Evolutionary conservation across 2,329 filamentous ascomycete species (phyloP).

Genomic region (Cryphonectria parasitica): DNA sequence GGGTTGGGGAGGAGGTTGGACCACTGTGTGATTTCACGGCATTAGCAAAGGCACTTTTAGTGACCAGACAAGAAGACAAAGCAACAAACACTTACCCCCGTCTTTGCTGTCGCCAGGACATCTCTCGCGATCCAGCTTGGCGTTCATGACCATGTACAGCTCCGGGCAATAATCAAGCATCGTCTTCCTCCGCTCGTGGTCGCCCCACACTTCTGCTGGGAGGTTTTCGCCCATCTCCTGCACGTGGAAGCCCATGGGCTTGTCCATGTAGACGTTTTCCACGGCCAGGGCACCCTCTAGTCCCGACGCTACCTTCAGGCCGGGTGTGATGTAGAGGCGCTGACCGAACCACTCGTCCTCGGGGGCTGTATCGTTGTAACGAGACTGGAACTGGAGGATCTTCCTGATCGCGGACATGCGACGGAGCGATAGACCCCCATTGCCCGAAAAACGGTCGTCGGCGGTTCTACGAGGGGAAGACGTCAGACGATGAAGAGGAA

Average conservation of each 20-base stretch:
- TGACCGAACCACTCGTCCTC: slow-evolving; percentile 62
- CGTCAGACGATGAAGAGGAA: neutral
- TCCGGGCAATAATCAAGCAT: slow-evolving; percentile 63
- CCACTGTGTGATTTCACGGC: slow-evolving; percentile 2
- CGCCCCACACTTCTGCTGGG: slow-evolving; percentile 53
- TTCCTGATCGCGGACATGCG: slow-evolving; percentile 57
- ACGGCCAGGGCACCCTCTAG: slow-evolving; percentile 35
- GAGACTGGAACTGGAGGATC: slow-evolving; percentile 52
- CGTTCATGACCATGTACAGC: slow-evolving; percentile 59
- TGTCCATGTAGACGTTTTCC: slow-evolving; percentile 32
- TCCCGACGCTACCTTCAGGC: slow-evolving; percentile 48
- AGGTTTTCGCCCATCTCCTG: slow-evolving; percentile 52
- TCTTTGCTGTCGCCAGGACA: slow-evolving; percentile 27
- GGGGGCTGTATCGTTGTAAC: slow-evolving; percentile 48
- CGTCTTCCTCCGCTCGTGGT: slow-evolving; percentile 49
- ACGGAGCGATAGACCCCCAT: slow-evolving; percentile 56
- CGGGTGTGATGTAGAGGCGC: slow-evolving; percentile 53
- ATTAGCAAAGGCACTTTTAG: neutral
- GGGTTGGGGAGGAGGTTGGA: slow-evolving; percentile 26
- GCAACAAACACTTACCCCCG: slow-evolving; percentile 18
- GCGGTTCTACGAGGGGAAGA: slow-evolving; percentile 8
- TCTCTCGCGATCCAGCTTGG: slow-evolving; percentile 36
- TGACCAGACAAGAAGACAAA: neutral
- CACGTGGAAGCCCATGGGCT: slow-evolving; percentile 62
- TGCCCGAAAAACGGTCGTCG: slow-evolving; percentile 49